phyloP scores from a whole-genome alignment of 441 rosid species.

The California macrophylla region DNA sequence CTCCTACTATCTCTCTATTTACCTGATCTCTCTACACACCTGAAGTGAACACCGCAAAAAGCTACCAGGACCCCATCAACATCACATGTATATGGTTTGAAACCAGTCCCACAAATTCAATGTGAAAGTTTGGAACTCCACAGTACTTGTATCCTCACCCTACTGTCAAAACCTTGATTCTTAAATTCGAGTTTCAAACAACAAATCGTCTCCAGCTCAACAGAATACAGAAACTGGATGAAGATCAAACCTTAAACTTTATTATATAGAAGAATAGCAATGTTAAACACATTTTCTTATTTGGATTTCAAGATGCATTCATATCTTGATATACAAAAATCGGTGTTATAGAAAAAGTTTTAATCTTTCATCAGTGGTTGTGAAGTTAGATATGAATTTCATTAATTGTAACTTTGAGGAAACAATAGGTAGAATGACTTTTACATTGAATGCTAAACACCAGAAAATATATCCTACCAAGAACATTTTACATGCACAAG shows the following conservation, averaged over 20 bases:
- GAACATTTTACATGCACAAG: too few species aligned
- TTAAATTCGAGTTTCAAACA: not conserved
- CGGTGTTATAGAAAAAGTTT: not conserved
- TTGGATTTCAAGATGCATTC: not conserved
- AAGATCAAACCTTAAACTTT: not conserved
- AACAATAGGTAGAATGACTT: not conserved
- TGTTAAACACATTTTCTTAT: not conserved
- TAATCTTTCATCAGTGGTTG: not conserved
- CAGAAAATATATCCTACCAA: not conserved
- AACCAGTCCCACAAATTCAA: not conserved
- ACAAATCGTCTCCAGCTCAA: not conserved
- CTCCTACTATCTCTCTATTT: not conserved
- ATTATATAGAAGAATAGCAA: not conserved
- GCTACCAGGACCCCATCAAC: not conserved
- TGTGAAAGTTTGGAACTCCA: not conserved
- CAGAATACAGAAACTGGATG: not conserved
- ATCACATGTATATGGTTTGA: not conserved
- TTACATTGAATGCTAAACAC: not conserved
- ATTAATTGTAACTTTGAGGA: not conserved
- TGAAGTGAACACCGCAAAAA: not conserved
- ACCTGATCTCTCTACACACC: not conserved
- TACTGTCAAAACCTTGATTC: not conserved
- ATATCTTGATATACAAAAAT: not conserved
- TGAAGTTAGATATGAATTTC: not conserved
- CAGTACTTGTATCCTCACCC: not conserved